phyloP scores from a whole-genome alignment of 768 basidiomycete genomes.

The Phaffia australis region DNA sequence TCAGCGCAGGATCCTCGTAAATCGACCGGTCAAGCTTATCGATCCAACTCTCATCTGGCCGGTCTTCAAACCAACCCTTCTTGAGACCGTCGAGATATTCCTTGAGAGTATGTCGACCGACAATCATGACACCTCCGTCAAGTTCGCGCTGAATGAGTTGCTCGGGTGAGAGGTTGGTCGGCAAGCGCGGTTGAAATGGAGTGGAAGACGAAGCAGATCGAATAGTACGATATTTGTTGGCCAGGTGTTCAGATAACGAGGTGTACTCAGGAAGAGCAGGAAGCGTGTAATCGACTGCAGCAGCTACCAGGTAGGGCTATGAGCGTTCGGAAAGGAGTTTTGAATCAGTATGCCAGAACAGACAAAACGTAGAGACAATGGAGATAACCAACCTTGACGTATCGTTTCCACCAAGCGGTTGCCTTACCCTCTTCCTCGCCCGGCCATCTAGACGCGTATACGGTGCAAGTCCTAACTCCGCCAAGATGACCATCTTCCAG shows the following conservation, averaged over 20 bases:
- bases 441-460: constrained; percentile 83
- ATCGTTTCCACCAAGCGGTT: constrained; percentile 71
- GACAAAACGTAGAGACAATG: neutral
- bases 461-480: constrained; percentile 64
- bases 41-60: constrained; percentile 52
- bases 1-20: constrained; percentile 56
- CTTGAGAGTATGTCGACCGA: constrained; percentile 85
- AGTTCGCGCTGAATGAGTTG: constrained; percentile 52
- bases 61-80: constrained; percentile 64
- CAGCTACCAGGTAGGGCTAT: constrained; percentile 86
- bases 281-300: constrained; percentile 84
- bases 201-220: constrained; percentile 58
- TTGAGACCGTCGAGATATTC: constrained; percentile 84
- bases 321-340: constrained; percentile 25
- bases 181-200: constrained; percentile 33
- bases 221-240: constrained; percentile 58
- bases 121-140: constrained; percentile 70
- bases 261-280: constrained; percentile 71
- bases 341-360: constrained; percentile 6
- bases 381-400: constrained; percentile 65
- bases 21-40: constrained; percentile 56
- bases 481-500: constrained; percentile 49
- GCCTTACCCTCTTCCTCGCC: constrained; percentile 81
- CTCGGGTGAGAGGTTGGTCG: constrained; percentile 43
- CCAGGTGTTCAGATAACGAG: constrained; percentile 65